phyloP scores from a whole-genome alignment of 1,284 basidiomycete species.

The Tilletia caries region DNA sequence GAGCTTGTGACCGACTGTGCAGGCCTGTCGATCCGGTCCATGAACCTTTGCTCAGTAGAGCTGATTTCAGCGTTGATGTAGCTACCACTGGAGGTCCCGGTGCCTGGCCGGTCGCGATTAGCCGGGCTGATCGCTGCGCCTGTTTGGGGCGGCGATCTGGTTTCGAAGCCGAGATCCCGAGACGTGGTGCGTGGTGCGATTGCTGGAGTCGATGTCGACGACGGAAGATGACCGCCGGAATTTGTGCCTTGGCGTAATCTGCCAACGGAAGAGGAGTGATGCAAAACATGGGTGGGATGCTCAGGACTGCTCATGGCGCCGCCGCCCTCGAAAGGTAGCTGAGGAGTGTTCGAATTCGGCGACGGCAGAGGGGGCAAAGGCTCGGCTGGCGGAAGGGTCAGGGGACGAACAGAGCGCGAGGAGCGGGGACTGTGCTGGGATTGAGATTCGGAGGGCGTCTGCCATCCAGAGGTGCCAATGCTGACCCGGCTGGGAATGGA shows the following conservation, averaged over 20 bases:
- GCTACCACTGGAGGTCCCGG: not conserved
- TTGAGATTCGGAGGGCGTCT: slow-evolving; percentile 3
- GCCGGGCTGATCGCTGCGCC: not conserved
- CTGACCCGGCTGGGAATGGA: not conserved
- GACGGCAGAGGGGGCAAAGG: slow-evolving; percentile 4
- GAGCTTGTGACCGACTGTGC: slow-evolving; percentile 5
- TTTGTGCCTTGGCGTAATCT: not conserved
- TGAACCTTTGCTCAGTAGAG: not conserved
- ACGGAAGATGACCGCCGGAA: not conserved
- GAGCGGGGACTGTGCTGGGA: slow-evolving; percentile 5
- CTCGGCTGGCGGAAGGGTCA: slow-evolving; percentile 1
- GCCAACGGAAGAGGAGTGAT: not conserved
- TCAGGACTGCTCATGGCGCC: not conserved
- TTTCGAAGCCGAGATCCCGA: not conserved
- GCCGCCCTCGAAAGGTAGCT: not conserved
- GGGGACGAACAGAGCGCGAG: not conserved
- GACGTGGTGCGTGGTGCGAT: not conserved
- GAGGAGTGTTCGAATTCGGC: not conserved
- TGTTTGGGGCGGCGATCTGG: not conserved
- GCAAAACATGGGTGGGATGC: not conserved
- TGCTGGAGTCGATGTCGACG: not conserved
- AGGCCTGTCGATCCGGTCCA: slow-evolving; percentile 1
- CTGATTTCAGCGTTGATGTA: not conserved
- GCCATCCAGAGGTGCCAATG: slow-evolving; percentile 6
- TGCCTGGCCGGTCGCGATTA: not conserved